A percentile compares a stretch with the other conserved stretches of the same genome.
These are phyloP conservation scores for Apostasia shenzhenica DNA, from an alignment of 106 monocot species.

Conservation along the genomic window DNA sequence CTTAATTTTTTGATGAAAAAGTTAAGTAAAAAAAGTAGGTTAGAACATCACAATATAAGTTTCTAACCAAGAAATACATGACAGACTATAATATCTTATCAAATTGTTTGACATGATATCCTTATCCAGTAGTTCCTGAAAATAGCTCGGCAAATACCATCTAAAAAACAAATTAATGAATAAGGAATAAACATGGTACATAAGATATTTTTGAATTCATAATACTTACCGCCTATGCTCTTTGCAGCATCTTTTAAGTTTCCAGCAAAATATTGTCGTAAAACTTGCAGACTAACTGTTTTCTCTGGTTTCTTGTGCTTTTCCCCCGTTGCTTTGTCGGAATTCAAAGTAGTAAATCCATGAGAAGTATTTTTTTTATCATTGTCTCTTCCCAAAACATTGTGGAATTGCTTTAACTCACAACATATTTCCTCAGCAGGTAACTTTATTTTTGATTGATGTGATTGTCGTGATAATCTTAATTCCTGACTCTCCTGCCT, in stretches of 20 bases:
- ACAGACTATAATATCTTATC: no score
- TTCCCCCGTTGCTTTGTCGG: conserved; percentile 34
- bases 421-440: conserved; percentile 7
- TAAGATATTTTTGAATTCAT: not conserved
- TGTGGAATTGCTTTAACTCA: conserved; percentile 12
- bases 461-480: conserved; percentile 18
- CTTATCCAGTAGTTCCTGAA: no score
- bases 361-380: conserved; percentile 4
- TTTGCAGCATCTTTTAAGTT: conserved; percentile 86
- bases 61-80: no score
- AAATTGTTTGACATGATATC: no score
- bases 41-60: no score
- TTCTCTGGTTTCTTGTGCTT: conserved; percentile 49
- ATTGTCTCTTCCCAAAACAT: conserved; percentile 5
- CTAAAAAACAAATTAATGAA: not conserved
- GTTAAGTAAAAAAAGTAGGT: no score
- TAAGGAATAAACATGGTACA: not conserved
- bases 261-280: conserved; percentile 65
- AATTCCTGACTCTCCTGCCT: conserved; percentile 19
- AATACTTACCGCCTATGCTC: conserved; percentile 57
- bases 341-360: conserved; percentile 14
- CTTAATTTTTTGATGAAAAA: no score
- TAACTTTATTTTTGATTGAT: conserved; percentile 7
- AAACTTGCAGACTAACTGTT: conserved; percentile 54
- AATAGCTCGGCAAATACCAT: no score